phyloP scores from a whole-genome alignment of 2,329 filamentous ascomycete genomes.

The Trichoderma atroviride region DNA sequence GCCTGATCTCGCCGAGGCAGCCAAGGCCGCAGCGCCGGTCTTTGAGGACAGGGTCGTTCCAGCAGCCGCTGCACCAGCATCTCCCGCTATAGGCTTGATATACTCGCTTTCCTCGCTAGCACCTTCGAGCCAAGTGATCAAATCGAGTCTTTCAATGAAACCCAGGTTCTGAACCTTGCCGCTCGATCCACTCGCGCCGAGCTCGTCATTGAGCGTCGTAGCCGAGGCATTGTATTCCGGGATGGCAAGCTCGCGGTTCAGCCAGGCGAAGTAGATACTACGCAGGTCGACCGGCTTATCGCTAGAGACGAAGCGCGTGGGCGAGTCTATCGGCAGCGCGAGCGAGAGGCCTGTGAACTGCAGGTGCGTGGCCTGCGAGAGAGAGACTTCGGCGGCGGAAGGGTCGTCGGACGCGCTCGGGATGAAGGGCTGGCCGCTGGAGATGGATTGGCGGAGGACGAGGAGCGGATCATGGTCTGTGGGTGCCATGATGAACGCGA shows the following conservation, averaged over 20 bases:
- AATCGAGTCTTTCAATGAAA: slow-evolving; percentile 87
- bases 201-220: slow-evolving; percentile 73
- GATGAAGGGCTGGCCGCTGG: slow-evolving; percentile 67
- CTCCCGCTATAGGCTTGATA: slow-evolving; percentile 79
- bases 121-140: slow-evolving; percentile 92
- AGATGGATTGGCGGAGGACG: slow-evolving; percentile 81
- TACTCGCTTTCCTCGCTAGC: slow-evolving; percentile 90
- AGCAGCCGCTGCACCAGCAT: slow-evolving; percentile 44
- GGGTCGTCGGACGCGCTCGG: slow-evolving; percentile 73
- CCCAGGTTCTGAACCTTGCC: slow-evolving; percentile 82
- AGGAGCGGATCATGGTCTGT: slow-evolving; percentile 75
- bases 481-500: slow-evolving; percentile 26
- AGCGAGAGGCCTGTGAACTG: slow-evolving; percentile 68
- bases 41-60: slow-evolving; percentile 43
- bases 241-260: slow-evolving; percentile 86
- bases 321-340: slow-evolving; percentile 67
- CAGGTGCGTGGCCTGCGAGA: slow-evolving; percentile 78
- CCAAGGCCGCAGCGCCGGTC: slow-evolving; percentile 38
- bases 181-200: slow-evolving; percentile 61
- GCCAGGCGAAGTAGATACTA: slow-evolving; percentile 95
- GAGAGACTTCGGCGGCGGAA: slow-evolving; percentile 61
- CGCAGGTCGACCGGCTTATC: slow-evolving; percentile 79
- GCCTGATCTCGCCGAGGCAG: slow-evolving; percentile 55
- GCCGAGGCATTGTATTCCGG: slow-evolving; percentile 89
- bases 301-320: slow-evolving; percentile 86